Evolutionary conservation across 2,329 filamentous ascomycete genomes (phyloP).

Genomic region (Colletotrichum musae): DNA sequence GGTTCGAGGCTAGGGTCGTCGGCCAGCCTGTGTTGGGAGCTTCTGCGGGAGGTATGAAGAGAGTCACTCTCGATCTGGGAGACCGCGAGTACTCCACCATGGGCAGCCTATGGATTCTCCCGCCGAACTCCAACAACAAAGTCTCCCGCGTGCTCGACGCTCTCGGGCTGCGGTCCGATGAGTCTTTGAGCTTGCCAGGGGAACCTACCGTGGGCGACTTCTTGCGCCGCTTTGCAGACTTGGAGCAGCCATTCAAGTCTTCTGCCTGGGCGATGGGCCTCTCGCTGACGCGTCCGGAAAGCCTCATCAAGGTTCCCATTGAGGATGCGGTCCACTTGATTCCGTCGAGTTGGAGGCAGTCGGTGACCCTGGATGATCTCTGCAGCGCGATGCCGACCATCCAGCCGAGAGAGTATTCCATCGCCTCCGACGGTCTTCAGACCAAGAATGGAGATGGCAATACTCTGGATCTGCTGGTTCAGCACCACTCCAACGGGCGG

Average conservation of each 20-base stretch:
- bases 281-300: constrained; percentile 15
- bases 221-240: constrained; percentile 24
- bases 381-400: constrained; percentile 32
- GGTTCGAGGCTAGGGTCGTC: constrained; percentile 33
- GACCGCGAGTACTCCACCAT: constrained; percentile 38
- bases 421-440: constrained; percentile 27
- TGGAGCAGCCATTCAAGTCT: constrained; percentile 34
- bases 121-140: constrained; percentile 34
- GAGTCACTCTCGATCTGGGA: constrained; percentile 30
- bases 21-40: constrained; percentile 21
- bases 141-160: constrained; percentile 33
- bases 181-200: constrained; percentile 15
- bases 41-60: constrained; percentile 31
- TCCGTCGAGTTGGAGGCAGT: constrained; percentile 27
- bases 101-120: constrained; percentile 37
- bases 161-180: constrained; percentile 10
- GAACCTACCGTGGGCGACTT: constrained; percentile 26
- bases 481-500: constrained; percentile 24
- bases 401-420: constrained; percentile 36
- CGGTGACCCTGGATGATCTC: constrained; percentile 17
- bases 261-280: constrained; percentile 9
- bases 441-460: constrained; percentile 18
- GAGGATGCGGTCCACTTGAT: constrained; percentile 30
- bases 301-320: constrained; percentile 24
- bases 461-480: constrained; percentile 30